Evolutionary conservation across 768 basidiomycete genomes (phyloP).

Genomic region (Pisolithus orientalis): DNA sequence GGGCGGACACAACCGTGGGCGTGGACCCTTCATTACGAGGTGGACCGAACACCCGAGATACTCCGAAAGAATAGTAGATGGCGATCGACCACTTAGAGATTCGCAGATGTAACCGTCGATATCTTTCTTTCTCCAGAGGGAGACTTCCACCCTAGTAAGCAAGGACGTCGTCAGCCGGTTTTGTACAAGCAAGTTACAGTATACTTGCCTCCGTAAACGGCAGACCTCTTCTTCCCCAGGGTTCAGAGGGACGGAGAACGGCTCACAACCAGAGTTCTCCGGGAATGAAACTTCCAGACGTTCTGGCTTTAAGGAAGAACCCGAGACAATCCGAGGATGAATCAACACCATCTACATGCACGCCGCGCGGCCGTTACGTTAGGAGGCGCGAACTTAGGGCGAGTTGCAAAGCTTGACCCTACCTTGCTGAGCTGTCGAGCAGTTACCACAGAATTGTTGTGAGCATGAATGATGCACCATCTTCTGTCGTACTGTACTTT

Average conservation of each 20-base stretch:
- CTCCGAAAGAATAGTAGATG: constrained; percentile 50
- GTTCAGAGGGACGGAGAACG: constrained; percentile 53
- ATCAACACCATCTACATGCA: constrained; percentile 58
- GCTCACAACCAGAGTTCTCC: constrained; percentile 45
- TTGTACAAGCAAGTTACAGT: neutral
- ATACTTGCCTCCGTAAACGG: constrained; percentile 53
- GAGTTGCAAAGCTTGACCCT: neutral
- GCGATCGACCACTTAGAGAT: constrained; percentile 34
- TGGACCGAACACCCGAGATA: constrained; percentile 59
- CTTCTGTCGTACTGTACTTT: constrained; percentile 54
- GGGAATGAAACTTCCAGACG: constrained; percentile 55
- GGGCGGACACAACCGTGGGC: constrained; percentile 42
- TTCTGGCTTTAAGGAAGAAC: constrained; percentile 42
- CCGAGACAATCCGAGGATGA: constrained; percentile 44
- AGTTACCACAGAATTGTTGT: constrained; percentile 51
- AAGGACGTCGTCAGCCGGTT: constrained; percentile 1
- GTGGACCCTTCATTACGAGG: constrained; percentile 62
- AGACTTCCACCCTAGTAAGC: constrained; percentile 43
- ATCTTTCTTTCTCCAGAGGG: constrained; percentile 39
- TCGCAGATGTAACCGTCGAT: constrained; percentile 67
- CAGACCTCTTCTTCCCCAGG: constrained; percentile 44
- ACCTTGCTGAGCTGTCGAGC: constrained; percentile 63
- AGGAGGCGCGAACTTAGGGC: too few relatives aligned
- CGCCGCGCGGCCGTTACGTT: neutral
- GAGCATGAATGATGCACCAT: constrained; percentile 63